Evolutionary conservation across 1,284 basidiomycete species (phyloP), one percentile per base, ranked within the genome.

Genomic region (Pisolithus thermaeus): DNA sequence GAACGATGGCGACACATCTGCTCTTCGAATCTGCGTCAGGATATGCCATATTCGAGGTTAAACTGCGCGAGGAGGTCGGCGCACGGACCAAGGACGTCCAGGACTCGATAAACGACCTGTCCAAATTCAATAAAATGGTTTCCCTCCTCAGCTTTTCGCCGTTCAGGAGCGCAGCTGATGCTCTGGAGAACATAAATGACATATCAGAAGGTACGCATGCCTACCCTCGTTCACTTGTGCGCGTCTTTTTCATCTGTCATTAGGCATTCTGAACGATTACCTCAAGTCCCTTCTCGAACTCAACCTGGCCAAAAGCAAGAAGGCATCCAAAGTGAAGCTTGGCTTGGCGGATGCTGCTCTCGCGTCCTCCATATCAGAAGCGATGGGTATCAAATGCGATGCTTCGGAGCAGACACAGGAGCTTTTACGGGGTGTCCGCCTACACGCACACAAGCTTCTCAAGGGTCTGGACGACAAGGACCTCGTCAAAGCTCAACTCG

Each of bases 1-100:
- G n/a, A 39, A 69, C 62, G 56, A 86, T 87, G 81, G 78, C 84
- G 59, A 90, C 90, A 35, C 94, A 99, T 73, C 79, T 92, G 59
- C 84, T 99, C 54, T 97, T 95, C 74, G 95, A 99, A 76, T 87
- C 90, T 40, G 87, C 96, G 54, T 94, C 93, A 32, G 96, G 96
- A 56, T 97, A 96, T 79, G 93, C 92, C 52, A 78, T 99, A 58
- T 98, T 98, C 72, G 83, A 94, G 67, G 87, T 90, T 61, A 87
- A 90, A 59, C 83, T 95, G 59, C 80, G 84, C 57, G 95, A 98
- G 73, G 87, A 95, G 62, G 89, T 98, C 67, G 96, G 87, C 32
- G 80, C 90, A 51, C 84, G 87, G 65, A 86, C 90, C 47, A 79
- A 81, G 66, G 80, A 82, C 45, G 87, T 95, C 52, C 95, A 97